Base-by-base conservation (phyloP, 2,329 filamentous ascomycete genomes). In the Colletotrichum destructivum region DNA sequence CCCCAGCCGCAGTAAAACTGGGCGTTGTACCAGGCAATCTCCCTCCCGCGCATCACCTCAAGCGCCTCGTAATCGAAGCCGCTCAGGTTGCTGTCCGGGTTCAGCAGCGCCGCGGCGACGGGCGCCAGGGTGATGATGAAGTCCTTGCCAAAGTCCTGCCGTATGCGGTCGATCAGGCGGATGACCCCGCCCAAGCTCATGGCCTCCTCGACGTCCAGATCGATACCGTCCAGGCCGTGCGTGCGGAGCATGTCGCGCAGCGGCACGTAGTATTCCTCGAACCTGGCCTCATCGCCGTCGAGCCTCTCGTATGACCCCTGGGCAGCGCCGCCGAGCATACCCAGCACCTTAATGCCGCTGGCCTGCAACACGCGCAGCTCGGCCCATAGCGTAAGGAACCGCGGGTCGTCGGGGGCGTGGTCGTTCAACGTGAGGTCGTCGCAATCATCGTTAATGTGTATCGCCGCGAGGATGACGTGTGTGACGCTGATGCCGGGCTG, bases 1-100 rank as follows among this genome's bases (percentile, higher is more conserved):
- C 94, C 94, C 91, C 94, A 98, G 2, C 94, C 94, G 78, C 93
- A 96, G 86, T 98, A 98, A 82, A 98, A 97, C 79, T 98, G 95
- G 7, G 92, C 88, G 79, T 98, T 98, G 81, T 98, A 98, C 90
- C 94, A 98, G 3, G 88, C 87, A 38, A 98, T 93, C 54, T 92
- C 87, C 18, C 81, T 81, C 0, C 92, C 91, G 7, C 89, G 86
- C 80, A 89, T 87, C 13, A 87, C 85, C 79, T 97, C 94, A 2
- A 98, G 87, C 13, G 90, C 85, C 55, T 90, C 86, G 81, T 98
- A 98, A 79, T 90, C 88, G 81, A 98, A 98, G 0, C 95, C 95
- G 71, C 92, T 95, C 3, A 97, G 86, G 79, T 94, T 93, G 56
- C 80, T 82, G 26, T 79, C 79, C 31, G 81, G 79, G 74, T 86